phyloP scores from a whole-genome alignment of 202 grass and related monocot species.

The Miscanthus sacchariflorus region DNA sequence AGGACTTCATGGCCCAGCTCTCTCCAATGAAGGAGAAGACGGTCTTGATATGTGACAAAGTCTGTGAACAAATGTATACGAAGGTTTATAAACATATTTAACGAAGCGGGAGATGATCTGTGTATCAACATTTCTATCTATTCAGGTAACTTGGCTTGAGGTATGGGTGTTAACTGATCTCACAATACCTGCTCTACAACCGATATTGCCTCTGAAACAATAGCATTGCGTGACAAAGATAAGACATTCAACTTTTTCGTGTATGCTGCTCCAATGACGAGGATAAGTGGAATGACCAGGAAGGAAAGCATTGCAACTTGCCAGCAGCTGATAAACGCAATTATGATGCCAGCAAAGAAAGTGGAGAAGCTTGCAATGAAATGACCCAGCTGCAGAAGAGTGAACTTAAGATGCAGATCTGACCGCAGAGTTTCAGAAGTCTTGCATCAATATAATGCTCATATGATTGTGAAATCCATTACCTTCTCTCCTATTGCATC shows the following conservation, averaged over 20 bases:
- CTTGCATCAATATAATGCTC: slow-evolving; percentile 3
- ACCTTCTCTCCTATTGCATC: slow-evolving; percentile 86
- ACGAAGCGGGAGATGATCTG: neutral
- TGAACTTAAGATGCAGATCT: slow-evolving; percentile 36
- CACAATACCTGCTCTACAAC: slow-evolving; percentile 63
- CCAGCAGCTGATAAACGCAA: slow-evolving; percentile 72
- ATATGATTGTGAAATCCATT: slow-evolving; percentile 16
- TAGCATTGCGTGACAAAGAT: slow-evolving; percentile 43
- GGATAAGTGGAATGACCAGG: slow-evolving; percentile 62
- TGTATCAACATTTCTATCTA: neutral
- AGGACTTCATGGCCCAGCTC: slow-evolving; percentile 50
- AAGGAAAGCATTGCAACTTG: slow-evolving; percentile 62
- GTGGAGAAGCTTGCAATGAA: slow-evolving; percentile 64
- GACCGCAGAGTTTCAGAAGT: neutral
- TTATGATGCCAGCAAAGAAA: slow-evolving; percentile 56
- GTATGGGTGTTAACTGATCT: slow-evolving; percentile 2
- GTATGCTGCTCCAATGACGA: slow-evolving; percentile 56
- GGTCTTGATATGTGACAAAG: slow-evolving; percentile 67
- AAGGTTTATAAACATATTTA: slow-evolving; percentile 15
- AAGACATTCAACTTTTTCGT: slow-evolving; percentile 47
- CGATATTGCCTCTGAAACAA: slow-evolving; percentile 60
- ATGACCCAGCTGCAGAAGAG: slow-evolving; percentile 64
- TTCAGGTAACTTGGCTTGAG: neutral
- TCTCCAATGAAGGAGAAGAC: slow-evolving; percentile 78
- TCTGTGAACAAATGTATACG: slow-evolving; percentile 44